Conservation (phyloP, 768 basidiomycete genomes). For the Amanita molliuscula region DNA sequence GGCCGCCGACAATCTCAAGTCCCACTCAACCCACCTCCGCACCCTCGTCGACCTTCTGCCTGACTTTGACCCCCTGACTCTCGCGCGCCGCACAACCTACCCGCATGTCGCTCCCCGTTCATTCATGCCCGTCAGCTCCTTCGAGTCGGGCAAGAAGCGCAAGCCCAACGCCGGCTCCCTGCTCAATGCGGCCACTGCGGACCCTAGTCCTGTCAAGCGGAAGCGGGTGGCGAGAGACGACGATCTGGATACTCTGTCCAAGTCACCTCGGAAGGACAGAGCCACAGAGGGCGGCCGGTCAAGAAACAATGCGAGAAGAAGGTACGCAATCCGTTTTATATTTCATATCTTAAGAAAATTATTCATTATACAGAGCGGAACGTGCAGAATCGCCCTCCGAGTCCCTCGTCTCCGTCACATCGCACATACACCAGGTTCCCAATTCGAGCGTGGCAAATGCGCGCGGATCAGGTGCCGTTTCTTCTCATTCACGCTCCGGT, state of each 20-base stretch:
- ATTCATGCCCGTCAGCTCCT: conserved; percentile 48
- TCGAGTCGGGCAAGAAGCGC: conserved; percentile 57
- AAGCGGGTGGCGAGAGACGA: conserved; percentile 55
- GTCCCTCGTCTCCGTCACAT: conserved; percentile 62
- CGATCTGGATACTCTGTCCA: conserved; percentile 40
- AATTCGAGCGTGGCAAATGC: not conserved
- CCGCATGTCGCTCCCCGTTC: conserved; percentile 66
- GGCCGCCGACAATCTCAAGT: conserved; percentile 80
- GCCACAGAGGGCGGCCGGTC: conserved; percentile 33
- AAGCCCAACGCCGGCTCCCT: conserved; percentile 47
- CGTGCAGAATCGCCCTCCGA: conserved; percentile 43
- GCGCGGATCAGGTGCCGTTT: conserved; percentile 8
- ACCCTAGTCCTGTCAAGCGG: conserved; percentile 56
- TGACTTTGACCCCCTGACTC: conserved; percentile 43
- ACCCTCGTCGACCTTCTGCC: conserved; percentile 54
- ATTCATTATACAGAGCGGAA: not conserved
- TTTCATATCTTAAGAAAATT: conserved; percentile 7
- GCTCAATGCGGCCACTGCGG: conserved; percentile 36
- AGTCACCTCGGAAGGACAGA: conserved; percentile 59
- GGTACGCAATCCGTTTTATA: conserved; percentile 29
- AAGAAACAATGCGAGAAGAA: conserved; percentile 50
- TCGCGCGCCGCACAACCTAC: conserved; percentile 59
- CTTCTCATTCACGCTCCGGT: conserved; percentile 13
- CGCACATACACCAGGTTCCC: conserved; percentile 36
- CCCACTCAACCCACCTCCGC: conserved; percentile 50